Base-by-base conservation (phyloP, 2,329 filamentous ascomycete genomes). In the Teratosphaeriaceae sp. region DNA sequence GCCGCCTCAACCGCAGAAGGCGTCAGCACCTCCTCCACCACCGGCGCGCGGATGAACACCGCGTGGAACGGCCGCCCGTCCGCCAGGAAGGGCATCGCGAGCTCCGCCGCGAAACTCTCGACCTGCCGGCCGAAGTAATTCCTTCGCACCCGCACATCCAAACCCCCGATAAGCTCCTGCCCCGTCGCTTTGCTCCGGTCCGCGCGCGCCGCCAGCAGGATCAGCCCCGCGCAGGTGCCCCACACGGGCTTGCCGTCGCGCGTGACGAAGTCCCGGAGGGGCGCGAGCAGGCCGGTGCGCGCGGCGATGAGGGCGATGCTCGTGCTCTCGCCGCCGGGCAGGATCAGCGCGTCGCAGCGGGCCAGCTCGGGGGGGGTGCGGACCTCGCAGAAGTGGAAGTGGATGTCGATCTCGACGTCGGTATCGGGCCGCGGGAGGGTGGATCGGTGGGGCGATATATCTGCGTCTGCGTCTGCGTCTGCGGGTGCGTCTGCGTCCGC, bases 101-200 rank as follows among this genome's bases (percentile, higher is more conserved):
- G 65, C 36, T 80, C 75, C 0, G 84, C 80, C 57, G 92, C 80
- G 64, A 97, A 97, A 60, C 85, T 94, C 66, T 97, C 88, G 12
- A 85, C 83, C 66, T 98, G 92, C 42, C 90, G 79, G 3, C 92
- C 92, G 60, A 96, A 98, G 64, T 96, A 88, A 60, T 97, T 98
- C 36, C 92, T 78, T 60, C 94, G 88, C 23, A 97, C 89, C 35
- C 87, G 76, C 26, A 98, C 89, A 58, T 88, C 83, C 27, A 98
- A 74, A 2, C 92, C 92, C 12, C 92, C 92, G 49, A 98, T 88
- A 42, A 97, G 75, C 46, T 95, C 88, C 65, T 97, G 92, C 0
- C 90, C 90, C 33, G 88, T 88, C 57, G 85, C 82, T 63, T 96
- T 97, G 27, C 86, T 88, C 49, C 83, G 79, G 63, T 90, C 94